These are phyloP conservation scores for Juglanconis sp. DNA, from an alignment of 2,329 filamentous ascomycete species.

Conservation along the genomic window DNA sequence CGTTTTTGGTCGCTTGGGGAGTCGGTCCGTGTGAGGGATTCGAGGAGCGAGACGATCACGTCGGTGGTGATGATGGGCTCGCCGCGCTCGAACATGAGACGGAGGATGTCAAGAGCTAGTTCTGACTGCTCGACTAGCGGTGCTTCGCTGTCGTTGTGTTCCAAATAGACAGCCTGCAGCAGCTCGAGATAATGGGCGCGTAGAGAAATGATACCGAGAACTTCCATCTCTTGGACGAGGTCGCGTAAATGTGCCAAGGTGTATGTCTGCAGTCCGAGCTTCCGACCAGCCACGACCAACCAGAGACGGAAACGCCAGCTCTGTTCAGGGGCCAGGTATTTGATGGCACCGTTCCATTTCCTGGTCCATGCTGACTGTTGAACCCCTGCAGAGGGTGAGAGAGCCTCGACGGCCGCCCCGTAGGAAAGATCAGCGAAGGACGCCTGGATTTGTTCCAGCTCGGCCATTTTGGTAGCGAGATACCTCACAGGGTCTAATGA, in stretches of 20 bases:
- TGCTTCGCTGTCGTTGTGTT: constrained; percentile 17
- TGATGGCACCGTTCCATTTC: constrained; percentile 23
- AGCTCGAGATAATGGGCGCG: constrained; percentile 35
- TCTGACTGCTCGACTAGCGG: constrained; percentile 30
- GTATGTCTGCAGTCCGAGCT: constrained; percentile 15
- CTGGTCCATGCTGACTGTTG: constrained; percentile 6
- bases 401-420: constrained; percentile 7
- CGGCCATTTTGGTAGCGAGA: constrained; percentile 1
- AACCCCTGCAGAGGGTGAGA: constrained; percentile 2
- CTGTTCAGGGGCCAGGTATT: constrained; percentile 26
- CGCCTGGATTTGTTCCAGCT: constrained; percentile 14
- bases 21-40: constrained; percentile 33
- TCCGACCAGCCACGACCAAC: constrained; percentile 26
- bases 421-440: neutral
- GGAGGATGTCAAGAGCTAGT: constrained; percentile 41
- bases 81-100: constrained; percentile 44
- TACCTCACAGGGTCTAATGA: constrained; percentile 13
- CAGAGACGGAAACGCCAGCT: constrained; percentile 34
- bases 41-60: constrained; percentile 49
- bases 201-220: constrained; percentile 34
- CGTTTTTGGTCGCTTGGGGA: constrained; percentile 32
- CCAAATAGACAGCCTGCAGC: constrained; percentile 36
- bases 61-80: constrained; percentile 41
- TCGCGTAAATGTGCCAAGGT: constrained; percentile 20
- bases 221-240: constrained; percentile 37